These are phyloP conservation scores for Leishmania lainsoni DNA, from an alignment of 208 protist species.

Conservation along the genomic window DNA sequence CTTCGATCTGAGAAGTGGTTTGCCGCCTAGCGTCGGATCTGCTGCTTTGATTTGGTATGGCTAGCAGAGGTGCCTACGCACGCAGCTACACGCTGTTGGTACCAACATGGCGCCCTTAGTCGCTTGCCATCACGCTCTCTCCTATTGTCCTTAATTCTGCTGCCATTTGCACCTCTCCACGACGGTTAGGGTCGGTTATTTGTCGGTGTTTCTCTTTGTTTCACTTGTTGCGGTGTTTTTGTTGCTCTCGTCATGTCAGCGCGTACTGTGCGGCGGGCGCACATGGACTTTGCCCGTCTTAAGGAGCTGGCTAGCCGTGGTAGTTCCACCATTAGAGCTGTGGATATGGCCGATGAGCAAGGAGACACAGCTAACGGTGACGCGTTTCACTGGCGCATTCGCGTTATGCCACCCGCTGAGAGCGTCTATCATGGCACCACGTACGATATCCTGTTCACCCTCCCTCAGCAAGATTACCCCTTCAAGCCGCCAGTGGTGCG, in stretches of 20 bases:
- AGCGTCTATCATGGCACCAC: conserved; percentile 53
- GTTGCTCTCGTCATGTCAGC: conserved; percentile 12
- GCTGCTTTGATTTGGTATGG: not conserved
- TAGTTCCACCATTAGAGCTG: conserved; percentile 8
- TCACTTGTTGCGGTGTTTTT: not conserved
- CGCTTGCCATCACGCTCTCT: not conserved
- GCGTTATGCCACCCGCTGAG: conserved; percentile 31
- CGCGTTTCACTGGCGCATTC: conserved; percentile 53
- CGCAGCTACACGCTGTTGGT: not conserved
- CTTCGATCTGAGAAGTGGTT: no score
- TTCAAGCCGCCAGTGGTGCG: conserved; percentile 53
- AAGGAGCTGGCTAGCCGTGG: conserved; percentile 4
- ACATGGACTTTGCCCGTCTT: conserved; percentile 45
- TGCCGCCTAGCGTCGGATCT: no score
- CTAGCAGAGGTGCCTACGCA: not conserved
- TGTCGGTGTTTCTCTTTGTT: not conserved
- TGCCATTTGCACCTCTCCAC: not conserved
- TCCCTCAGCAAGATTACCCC: conserved; percentile 57
- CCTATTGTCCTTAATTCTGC: not conserved
- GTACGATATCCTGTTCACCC: conserved; percentile 52
- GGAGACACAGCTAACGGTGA: conserved; percentile 17
- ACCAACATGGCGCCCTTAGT: not conserved
- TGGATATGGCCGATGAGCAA: conserved; percentile 16
- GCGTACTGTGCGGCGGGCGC: conserved; percentile 34
- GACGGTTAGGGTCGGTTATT: not conserved